phyloP scores from a whole-genome alignment of 106 monocot genomes.

The Triglochin maritima region DNA sequence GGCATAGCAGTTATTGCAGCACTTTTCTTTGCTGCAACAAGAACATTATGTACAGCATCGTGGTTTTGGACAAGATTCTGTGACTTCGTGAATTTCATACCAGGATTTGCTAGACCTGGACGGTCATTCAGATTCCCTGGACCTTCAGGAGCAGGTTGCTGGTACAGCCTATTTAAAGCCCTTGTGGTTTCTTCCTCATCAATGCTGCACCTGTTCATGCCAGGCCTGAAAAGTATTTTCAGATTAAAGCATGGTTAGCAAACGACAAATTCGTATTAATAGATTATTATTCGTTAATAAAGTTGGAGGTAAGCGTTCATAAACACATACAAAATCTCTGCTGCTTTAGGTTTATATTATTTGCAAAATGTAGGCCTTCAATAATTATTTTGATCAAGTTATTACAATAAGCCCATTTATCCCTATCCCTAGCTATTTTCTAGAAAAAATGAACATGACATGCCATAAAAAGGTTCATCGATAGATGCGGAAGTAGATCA shows the following conservation, averaged over 20 bases:
- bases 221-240: conserved; percentile 24
- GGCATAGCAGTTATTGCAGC: conserved; percentile 7
- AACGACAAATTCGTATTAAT: not conserved
- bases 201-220: conserved; percentile 34
- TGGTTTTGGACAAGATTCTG: conserved; percentile 6
- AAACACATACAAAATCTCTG: too few relatives aligned
- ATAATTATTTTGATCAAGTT: too few relatives aligned
- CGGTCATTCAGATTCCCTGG: conserved; percentile 3
- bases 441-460: too few relatives aligned
- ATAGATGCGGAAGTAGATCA: too few relatives aligned
- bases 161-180: conserved; percentile 30
- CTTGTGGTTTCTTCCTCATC: conserved; percentile 34
- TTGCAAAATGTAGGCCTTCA: too few relatives aligned
- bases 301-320: too few relatives aligned
- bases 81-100: conserved; percentile 1
- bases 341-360: too few relatives aligned
- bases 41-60: not conserved
- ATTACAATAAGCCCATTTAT: too few relatives aligned
- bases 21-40: conserved; percentile 21
- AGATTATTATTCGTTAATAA: too few relatives aligned
- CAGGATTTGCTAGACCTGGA: conserved; percentile 12
- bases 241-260: conserved; percentile 3
- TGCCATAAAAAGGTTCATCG: too few relatives aligned
- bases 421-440: too few relatives aligned
- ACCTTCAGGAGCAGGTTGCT: conserved; percentile 14